Base-by-base conservation (phyloP, 2,329 filamentous ascomycete genomes). In the Colletotrichum neosansevieriae region DNA sequence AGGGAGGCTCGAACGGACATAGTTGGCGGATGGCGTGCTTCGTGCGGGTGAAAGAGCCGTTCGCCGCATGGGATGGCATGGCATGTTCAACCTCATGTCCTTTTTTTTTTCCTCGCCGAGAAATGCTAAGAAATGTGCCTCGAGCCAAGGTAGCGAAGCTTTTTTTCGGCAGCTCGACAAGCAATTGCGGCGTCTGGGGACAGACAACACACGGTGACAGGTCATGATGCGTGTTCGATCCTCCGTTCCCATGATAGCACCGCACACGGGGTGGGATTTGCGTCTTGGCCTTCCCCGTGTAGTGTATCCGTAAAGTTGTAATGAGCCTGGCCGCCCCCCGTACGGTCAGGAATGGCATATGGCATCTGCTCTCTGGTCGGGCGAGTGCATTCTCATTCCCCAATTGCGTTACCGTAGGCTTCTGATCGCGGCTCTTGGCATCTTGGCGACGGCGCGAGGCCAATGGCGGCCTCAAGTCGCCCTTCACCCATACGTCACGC, bases 91-190 rank as follows among this genome's bases (percentile, higher is more conserved):
- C 65, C 42, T 13, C 56, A 69, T 57, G n/a, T 45, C 42, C 10
- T 13, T 36, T 4, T 12, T 10, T 13, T 2, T 32, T 29, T 4
- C 2, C 29, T 29, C 29, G 29, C 29, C 29, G 29, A 29, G 29
- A 29, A 15, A 32, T 15, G 11, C 32, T 54, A 15, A 19, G n/a
- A 42, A n/a, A 13, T 2, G 11, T 10, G 12, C 38, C 34, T 42
- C 19, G 13, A 15, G 65, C 65, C 65, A 68, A 65, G 54, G 21
- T 5, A 56, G 66, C 66, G 61, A 69, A 69, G 66, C 66, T 66
- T 69, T 65, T n/a, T 24, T 60, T 15, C 21, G 36, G 47, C 10
- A 15, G 21, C 13, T 2, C n/a, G 36, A 65, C 56, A 66, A 66
- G 66, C 49, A 60, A 69, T 45, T 29, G 62, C 58, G 66, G 54